Conservation (phyloP, 495 filamentous ascomycete genomes). For the Choiromyces venosus region DNA sequence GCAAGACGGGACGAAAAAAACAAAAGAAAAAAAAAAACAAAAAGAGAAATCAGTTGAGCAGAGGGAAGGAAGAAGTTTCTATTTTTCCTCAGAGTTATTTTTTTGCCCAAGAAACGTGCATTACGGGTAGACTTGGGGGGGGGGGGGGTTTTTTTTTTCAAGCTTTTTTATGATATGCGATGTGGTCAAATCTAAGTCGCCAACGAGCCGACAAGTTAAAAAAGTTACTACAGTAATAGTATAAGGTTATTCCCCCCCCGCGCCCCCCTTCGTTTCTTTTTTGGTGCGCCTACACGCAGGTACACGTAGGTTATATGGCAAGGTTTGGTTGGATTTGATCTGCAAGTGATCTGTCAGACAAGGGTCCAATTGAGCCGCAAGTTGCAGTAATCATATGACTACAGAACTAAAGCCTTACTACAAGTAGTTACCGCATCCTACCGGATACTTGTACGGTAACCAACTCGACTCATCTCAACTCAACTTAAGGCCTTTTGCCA, state of each 20-base stretch:
- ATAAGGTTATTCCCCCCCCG: not conserved
- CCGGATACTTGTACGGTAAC: not conserved
- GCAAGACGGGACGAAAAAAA: not conserved
- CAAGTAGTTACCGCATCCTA: too few relatives aligned
- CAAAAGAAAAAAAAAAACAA: not conserved
- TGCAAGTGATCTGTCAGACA: constrained; percentile 3
- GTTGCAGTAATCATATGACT: not conserved
- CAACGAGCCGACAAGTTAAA: constrained; percentile 15
- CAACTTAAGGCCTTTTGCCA: not conserved
- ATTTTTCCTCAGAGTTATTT: not conserved
- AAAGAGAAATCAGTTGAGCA: not conserved
- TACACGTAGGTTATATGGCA: constrained; percentile 37
- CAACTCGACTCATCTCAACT: not conserved
- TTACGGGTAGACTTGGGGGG: not conserved
- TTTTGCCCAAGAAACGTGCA: not conserved
- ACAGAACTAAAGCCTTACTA: not conserved
- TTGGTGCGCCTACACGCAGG: constrained; percentile 24
- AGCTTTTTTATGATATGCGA: constrained; percentile 21
- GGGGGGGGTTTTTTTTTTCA: not conserved
- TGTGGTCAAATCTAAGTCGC: constrained; percentile 31
- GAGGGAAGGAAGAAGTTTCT: not conserved
- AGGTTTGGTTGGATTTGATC: constrained; percentile 23
- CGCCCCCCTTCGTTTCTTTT: constrained; percentile 9
- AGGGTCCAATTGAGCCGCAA: constrained; percentile 1
- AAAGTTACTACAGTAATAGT: not conserved